phyloP scores from a whole-genome alignment of 2,329 filamentous ascomycete species.

The Cladosporium sphaerospermum region DNA sequence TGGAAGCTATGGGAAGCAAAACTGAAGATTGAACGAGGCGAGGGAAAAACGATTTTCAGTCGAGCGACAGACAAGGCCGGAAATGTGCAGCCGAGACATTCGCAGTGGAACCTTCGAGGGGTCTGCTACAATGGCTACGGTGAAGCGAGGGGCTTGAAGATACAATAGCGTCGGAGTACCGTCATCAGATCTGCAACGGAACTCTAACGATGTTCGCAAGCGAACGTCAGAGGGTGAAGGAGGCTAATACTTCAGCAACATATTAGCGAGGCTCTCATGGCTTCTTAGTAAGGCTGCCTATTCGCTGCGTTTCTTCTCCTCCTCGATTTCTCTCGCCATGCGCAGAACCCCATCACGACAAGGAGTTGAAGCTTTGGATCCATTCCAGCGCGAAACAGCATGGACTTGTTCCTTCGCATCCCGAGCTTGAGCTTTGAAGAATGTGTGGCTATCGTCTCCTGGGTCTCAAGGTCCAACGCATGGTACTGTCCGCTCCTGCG shows the following conservation, averaged over 20 bases:
- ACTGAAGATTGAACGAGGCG: constrained; percentile 51
- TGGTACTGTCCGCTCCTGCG: neutral
- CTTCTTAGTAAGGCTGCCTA: neutral
- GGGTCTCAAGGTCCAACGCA: neutral
- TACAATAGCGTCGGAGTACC: constrained; percentile 24
- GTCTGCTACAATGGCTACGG: constrained; percentile 34
- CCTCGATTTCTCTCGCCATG: neutral
- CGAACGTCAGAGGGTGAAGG: no score
- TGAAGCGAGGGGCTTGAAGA: constrained; percentile 44
- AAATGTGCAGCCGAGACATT: constrained; percentile 53
- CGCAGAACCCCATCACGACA: neutral
- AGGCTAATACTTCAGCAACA: no score
- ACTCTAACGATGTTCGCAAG: no score
- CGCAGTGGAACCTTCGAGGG: constrained; percentile 51
- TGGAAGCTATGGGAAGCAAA: constrained; percentile 52
- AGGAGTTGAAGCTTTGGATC: neutral
- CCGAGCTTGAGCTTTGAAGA: neutral
- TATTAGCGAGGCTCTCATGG: no score
- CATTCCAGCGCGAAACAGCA: neutral
- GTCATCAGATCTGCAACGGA: no score
- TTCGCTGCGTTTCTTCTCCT: neutral
- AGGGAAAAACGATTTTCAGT: constrained; percentile 51
- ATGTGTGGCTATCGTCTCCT: neutral
- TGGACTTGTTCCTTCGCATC: neutral
- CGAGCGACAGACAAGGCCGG: constrained; percentile 56